A percentile compares a stretch with the other conserved stretches of the same genome.
Evolutionary conservation across 2,329 filamentous ascomycete species (phyloP).

Genomic region (Calonectria pauciramosa): DNA sequence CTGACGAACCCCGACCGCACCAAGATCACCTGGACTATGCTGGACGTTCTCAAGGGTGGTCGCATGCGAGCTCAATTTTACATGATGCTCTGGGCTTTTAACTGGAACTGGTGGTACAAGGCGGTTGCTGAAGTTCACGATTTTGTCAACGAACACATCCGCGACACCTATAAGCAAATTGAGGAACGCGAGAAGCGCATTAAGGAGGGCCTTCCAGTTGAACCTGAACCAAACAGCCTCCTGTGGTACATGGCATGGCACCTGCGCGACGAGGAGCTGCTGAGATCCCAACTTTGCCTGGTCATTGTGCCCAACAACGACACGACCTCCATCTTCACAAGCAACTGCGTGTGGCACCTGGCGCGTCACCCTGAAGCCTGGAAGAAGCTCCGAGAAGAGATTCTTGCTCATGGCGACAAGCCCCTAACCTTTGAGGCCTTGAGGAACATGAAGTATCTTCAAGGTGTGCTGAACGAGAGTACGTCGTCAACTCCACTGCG

Average conservation of each 20-base stretch:
- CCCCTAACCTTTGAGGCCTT: conserved; percentile 35
- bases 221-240: conserved; percentile 27
- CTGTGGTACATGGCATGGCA: conserved; percentile 34
- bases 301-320: conserved; percentile 35
- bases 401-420: conserved; percentile 23
- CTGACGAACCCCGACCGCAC: conserved; percentile 30
- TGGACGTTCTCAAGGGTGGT: conserved; percentile 31
- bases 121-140: conserved; percentile 32
- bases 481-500: conserved; percentile 13
- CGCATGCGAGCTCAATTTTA: conserved; percentile 32
- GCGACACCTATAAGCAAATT: conserved; percentile 29
- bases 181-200: conserved; percentile 32
- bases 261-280: conserved; percentile 22
- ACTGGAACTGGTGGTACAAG: conserved; percentile 36
- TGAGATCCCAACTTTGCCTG: conserved; percentile 33
- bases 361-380: conserved; percentile 30
- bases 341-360: conserved; percentile 30
- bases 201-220: conserved; percentile 29
- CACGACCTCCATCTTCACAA: conserved; percentile 34
- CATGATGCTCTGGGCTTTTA: conserved; percentile 35
- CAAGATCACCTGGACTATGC: conserved; percentile 34
- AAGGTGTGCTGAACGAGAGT: conserved; percentile 33
- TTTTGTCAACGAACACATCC: conserved; percentile 33
- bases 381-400: conserved; percentile 31
- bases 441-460: conserved; percentile 32